Percentiles rank a stretch among this genome's conserved stretches.
These are phyloP conservation scores for Eimeria maxima DNA, from an alignment of 169 alveolate genomes.

Conservation along the genomic window DNA sequence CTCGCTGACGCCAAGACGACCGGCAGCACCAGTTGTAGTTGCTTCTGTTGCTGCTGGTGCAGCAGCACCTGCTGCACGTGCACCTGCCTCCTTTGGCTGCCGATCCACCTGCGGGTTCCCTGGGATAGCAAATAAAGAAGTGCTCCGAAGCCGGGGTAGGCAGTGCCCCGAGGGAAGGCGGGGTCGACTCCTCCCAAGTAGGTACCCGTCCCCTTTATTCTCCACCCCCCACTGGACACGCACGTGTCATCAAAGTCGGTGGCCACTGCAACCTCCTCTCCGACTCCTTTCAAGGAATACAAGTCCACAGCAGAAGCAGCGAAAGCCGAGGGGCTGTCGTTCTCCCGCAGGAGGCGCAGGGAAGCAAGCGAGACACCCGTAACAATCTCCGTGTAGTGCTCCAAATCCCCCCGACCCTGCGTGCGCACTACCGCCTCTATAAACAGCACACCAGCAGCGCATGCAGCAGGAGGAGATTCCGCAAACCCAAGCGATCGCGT, in stretches of 20 bases:
- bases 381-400: not conserved
- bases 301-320: not conserved
- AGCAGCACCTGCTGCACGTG: not conserved
- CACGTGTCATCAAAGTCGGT: slow-evolving; percentile 67
- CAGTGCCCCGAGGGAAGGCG: slow-evolving; percentile 8
- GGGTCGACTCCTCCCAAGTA: slow-evolving; percentile 49
- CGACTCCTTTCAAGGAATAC: not conserved
- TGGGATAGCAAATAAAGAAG: slow-evolving; percentile 20
- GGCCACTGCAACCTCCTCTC: not conserved
- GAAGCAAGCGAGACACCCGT: not conserved
- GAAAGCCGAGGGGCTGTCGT: not conserved
- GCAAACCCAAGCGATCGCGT: too few relatives aligned
- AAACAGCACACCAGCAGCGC: not conserved
- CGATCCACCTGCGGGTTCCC: not conserved
- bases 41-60: too few relatives aligned
- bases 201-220: not conserved
- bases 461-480: not conserved
- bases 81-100: not conserved
- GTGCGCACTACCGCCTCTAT: not conserved
- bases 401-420: not conserved
- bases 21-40: slow-evolving; percentile 5
- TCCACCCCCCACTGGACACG: slow-evolving; percentile 69
- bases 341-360: not conserved
- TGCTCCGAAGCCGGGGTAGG: slow-evolving; percentile 60
- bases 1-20: slow-evolving; percentile 54